Conservation (phyloP, 768 basidiomycete genomes). For the Hemileccinum impolitum region DNA sequence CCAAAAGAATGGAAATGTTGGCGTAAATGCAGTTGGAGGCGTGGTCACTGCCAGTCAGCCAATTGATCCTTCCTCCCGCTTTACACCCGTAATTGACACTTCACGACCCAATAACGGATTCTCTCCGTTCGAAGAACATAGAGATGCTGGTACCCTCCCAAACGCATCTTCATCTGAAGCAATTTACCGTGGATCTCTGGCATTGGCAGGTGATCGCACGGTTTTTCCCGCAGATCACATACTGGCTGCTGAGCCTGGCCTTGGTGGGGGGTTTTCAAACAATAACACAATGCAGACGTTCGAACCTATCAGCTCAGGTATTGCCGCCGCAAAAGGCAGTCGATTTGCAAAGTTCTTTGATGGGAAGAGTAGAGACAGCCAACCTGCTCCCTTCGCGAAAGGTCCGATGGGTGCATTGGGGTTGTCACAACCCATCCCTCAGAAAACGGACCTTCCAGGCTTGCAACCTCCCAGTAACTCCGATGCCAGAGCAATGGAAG, state of each 20-base stretch:
- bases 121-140: constrained; percentile 54
- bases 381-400: constrained; percentile 33
- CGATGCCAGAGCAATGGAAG: constrained; percentile 68
- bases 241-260: constrained; percentile 12
- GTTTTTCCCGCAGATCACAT: constrained; percentile 23
- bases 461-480: constrained; percentile 37
- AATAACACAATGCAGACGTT: constrained; percentile 17
- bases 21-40: constrained; percentile 7
- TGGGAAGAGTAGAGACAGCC: constrained; percentile 53
- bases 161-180: constrained; percentile 16
- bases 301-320: constrained; percentile 38
- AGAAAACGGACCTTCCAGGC: constrained; percentile 42
- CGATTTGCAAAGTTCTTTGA: constrained; percentile 89
- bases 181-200: constrained; percentile 19
- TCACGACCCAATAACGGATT: constrained; percentile 35
- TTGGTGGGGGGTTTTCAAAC: constrained; percentile 16
- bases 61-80: constrained; percentile 17
- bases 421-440: constrained; percentile 46
- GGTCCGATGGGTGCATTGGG: constrained; percentile 37
- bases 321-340: constrained; percentile 65
- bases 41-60: constrained; percentile 11
- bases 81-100: constrained; percentile 8
- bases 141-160: constrained; percentile 7
- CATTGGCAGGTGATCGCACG: constrained; percentile 20
- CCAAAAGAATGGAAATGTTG: constrained; percentile 21